phyloP scores from a whole-genome alignment of 768 basidiomycete species.

The Lactifluus volemus region DNA sequence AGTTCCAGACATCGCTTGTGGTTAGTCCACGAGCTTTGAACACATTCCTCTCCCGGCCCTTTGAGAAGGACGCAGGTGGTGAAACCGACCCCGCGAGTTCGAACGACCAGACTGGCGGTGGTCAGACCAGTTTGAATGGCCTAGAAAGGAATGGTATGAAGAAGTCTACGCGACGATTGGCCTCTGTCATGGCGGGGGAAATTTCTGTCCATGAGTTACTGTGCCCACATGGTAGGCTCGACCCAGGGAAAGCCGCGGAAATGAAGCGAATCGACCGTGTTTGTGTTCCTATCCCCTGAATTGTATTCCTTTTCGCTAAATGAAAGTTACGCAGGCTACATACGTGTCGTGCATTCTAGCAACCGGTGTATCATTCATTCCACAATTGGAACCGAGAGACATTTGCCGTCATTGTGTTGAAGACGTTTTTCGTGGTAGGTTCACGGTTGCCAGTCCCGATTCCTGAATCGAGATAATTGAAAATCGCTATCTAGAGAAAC shows the following conservation, averaged over 20 bases:
- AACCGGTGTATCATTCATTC: constrained; percentile 36
- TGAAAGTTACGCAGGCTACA: constrained; percentile 30
- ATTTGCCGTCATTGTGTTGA: constrained; percentile 56
- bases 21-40: constrained; percentile 53
- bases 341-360: constrained; percentile 33
- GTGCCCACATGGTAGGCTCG: constrained; percentile 53
- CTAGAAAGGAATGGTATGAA: background rate
- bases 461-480: background rate
- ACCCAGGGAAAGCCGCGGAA: constrained; percentile 47
- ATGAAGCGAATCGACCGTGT: constrained; percentile 68
- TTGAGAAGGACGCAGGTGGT: background rate
- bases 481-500: constrained; percentile 38
- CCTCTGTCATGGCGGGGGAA: constrained; percentile 31
- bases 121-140: constrained; percentile 1
- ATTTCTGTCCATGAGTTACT: constrained; percentile 38
- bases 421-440: constrained; percentile 47
- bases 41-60: constrained; percentile 27
- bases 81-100: background rate
- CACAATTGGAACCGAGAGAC: constrained; percentile 39
- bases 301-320: background rate
- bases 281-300: constrained; percentile 12
- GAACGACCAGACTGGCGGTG: background rate
- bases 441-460: background rate
- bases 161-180: background rate
- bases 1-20: constrained; percentile 44